A percentile compares a stretch with the other conserved stretches of the same genome.
Evolutionary conservation across 352 stramenopile species (phyloP).

Genomic region (Globisporangium takayamanum): DNA sequence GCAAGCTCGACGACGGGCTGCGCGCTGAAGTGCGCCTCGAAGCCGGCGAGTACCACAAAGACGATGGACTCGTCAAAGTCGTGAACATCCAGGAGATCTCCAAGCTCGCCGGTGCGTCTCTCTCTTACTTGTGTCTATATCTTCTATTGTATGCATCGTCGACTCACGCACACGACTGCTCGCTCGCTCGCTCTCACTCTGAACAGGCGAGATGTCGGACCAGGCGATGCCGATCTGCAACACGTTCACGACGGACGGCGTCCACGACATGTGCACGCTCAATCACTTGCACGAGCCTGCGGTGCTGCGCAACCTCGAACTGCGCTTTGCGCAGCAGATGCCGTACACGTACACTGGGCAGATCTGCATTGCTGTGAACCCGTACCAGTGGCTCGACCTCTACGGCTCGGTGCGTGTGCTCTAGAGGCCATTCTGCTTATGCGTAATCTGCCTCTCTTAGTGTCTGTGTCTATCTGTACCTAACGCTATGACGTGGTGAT

Average conservation of each 20-base stretch:
- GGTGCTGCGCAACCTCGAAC: constrained; percentile 68
- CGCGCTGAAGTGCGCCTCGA: constrained; percentile 59
- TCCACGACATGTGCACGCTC: constrained; percentile 75
- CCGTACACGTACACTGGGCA: constrained; percentile 80
- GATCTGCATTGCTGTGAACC: constrained; percentile 79
- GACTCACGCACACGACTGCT: not conserved
- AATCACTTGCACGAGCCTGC: constrained; percentile 79
- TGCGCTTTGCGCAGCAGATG: constrained; percentile 62
- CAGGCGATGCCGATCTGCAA: constrained; percentile 83
- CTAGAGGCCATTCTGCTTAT: not conserved
- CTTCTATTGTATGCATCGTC: not conserved
- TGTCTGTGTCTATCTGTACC: not conserved
- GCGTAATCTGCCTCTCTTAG: not conserved
- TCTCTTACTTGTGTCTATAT: not conserved
- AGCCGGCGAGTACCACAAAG: constrained; percentile 38
- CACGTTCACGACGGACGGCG: constrained; percentile 51
- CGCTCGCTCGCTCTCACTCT: not conserved
- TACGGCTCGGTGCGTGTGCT: constrained; percentile 30
- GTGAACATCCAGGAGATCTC: constrained; percentile 65
- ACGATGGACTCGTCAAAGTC: constrained; percentile 52
- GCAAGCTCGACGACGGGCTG: constrained; percentile 37
- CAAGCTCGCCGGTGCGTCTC: constrained; percentile 34
- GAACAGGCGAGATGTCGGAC: constrained; percentile 54
- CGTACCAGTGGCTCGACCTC: constrained; percentile 77
- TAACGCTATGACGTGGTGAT: not conserved